phyloP scores from a whole-genome alignment of 2,329 filamentous ascomycete genomes.

The Coleophoma cylindrospora region DNA sequence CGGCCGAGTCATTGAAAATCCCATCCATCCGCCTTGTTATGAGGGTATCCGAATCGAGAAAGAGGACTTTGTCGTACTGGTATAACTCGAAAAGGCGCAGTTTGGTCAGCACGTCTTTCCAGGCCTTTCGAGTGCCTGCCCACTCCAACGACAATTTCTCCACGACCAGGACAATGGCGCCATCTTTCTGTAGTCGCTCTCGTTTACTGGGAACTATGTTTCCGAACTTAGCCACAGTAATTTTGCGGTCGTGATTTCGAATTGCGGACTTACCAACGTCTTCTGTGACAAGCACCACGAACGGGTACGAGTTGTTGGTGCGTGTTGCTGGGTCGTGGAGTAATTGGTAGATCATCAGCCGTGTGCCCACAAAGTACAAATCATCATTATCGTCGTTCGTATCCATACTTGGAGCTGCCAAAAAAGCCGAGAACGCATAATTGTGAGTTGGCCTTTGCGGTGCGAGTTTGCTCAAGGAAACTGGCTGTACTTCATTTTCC shows the following conservation, averaged over 20 bases:
- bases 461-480: not conserved
- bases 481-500: too few species aligned
- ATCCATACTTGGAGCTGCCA: not conserved
- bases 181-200: slow-evolving; percentile 28
- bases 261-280: not conserved
- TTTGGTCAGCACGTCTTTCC: slow-evolving; percentile 24
- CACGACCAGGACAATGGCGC: slow-evolving; percentile 31
- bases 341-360: slow-evolving; percentile 35
- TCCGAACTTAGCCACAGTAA: not conserved
- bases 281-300: not conserved
- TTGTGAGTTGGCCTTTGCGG: not conserved
- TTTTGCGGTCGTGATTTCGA: not conserved
- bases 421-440: not conserved
- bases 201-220: slow-evolving; percentile 15
- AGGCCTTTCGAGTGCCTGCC: slow-evolving; percentile 27
- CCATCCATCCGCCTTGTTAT: slow-evolving; percentile 25
- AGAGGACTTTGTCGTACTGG: slow-evolving; percentile 29
- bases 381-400: not conserved
- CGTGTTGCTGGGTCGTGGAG: slow-evolving; percentile 31
- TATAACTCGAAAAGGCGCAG: slow-evolving; percentile 28
- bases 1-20: slow-evolving; percentile 26
- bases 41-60: slow-evolving; percentile 30
- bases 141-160: slow-evolving; percentile 25
- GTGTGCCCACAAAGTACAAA: slow-evolving; percentile 32
- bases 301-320: slow-evolving; percentile 14